These are phyloP conservation scores for Melanomma pulvis-pyrius DNA, from an alignment of 495 filamentous ascomycete genomes.

Conservation along the genomic window DNA sequence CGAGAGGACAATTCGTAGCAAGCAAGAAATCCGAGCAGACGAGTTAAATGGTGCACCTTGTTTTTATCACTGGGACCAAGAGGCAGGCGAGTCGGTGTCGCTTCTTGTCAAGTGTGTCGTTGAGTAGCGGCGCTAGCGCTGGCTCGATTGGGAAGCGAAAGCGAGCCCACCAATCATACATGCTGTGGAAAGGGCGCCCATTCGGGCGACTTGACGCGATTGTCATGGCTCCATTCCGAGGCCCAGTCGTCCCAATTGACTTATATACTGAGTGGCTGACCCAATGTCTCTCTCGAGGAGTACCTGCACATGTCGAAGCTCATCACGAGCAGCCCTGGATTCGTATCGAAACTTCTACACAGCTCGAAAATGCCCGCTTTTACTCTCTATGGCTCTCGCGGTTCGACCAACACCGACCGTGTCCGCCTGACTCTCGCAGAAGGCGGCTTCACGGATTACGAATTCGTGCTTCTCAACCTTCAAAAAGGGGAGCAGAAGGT, in stretches of 20 bases:
- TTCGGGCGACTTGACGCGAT: not conserved
- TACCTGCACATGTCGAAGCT: constrained; percentile 21
- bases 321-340: constrained; percentile 16
- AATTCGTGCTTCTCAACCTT: constrained; percentile 20
- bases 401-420: constrained; percentile 23
- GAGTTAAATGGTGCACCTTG: constrained; percentile 8
- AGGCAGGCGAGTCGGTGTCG: constrained; percentile 3
- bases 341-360: constrained; percentile 14
- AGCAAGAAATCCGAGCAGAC: constrained; percentile 18
- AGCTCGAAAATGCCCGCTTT: constrained; percentile 29
- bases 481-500: constrained; percentile 28
- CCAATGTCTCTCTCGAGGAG: constrained; percentile 8
- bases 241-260: constrained; percentile 5
- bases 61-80: not conserved
- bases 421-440: constrained; percentile 28
- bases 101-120: constrained; percentile 8
- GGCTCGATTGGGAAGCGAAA: constrained; percentile 16
- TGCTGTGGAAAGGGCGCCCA: not conserved
- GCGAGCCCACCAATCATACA: constrained; percentile 26
- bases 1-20: constrained; percentile 8
- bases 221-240: not conserved
- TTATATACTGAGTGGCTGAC: constrained; percentile 22
- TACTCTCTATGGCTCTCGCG: constrained; percentile 20
- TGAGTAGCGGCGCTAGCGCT: constrained; percentile 5
- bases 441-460: constrained; percentile 27